phyloP scores from a whole-genome alignment of 1,139 yeast genomes.

The Entelexis paramagnoliae region DNA sequence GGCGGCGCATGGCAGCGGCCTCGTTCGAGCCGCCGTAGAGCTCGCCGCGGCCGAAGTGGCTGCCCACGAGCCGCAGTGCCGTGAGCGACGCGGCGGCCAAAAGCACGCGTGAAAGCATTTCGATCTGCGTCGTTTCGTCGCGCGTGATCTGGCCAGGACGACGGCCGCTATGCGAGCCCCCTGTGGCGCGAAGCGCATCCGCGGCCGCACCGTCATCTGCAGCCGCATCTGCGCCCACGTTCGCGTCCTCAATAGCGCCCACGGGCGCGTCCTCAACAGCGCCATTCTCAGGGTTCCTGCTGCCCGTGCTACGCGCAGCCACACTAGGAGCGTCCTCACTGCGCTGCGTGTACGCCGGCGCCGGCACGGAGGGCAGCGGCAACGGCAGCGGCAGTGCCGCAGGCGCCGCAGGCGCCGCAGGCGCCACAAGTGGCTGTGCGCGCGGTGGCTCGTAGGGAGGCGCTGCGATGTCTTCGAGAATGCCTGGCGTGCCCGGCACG shows the following conservation, averaged over 20 bases:
- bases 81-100: conserved; percentile 16
- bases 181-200: not conserved
- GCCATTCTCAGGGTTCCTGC: too few species aligned
- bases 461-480: not conserved
- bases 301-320: too few species aligned
- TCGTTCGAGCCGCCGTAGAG: conserved; percentile 13
- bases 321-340: not conserved
- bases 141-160: not conserved
- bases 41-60: conserved; percentile 10
- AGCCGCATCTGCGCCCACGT: too few species aligned
- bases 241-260: too few species aligned
- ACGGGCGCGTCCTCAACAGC: too few species aligned
- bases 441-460: not conserved
- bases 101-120: conserved; percentile 11
- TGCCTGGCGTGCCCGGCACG: not conserved
- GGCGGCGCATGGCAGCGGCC: conserved; percentile 4
- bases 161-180: too few species aligned
- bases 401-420: too few species aligned
- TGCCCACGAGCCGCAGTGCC: conserved; percentile 13
- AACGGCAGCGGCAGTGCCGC: not conserved
- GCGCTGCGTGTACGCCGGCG: not conserved
- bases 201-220: not conserved
- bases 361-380: not conserved
- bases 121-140: conserved; percentile 11
- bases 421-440: too few species aligned